Evolutionary conservation across 148 eudicot genomes (phyloP).

Genomic region (Polygonum maritimum): DNA sequence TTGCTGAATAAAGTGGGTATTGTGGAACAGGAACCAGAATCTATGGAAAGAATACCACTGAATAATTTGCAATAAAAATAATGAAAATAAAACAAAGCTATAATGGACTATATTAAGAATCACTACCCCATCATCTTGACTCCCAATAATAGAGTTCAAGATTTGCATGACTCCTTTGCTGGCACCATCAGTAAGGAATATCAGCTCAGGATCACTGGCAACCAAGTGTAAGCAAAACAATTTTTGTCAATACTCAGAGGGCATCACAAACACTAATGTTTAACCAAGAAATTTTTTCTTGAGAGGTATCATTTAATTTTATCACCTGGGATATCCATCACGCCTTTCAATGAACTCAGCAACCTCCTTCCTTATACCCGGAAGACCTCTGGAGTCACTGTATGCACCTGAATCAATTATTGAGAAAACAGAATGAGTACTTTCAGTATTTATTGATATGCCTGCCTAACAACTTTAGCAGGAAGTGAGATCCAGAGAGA

Average conservation of each 20-base stretch:
- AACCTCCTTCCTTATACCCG: conserved; percentile 85
- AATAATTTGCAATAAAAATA: not conserved
- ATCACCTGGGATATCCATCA: conserved; percentile 96
- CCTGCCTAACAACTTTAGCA: not conserved
- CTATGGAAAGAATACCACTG: conserved; percentile 25
- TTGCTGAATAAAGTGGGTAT: conserved; percentile 95
- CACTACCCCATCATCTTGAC: conserved; percentile 72
- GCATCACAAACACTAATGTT: not conserved
- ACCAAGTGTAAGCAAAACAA: conserved; percentile 6
- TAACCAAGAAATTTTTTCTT: not conserved
- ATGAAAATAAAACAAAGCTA: not conserved
- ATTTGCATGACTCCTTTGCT: conserved; percentile 99
- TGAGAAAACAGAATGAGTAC: conserved; percentile 6
- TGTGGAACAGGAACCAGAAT: conserved; percentile 98
- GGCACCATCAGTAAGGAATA: conserved; percentile 97
- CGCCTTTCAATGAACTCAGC: conserved; percentile 90
- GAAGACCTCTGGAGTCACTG: conserved; percentile 96
- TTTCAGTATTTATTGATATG: not conserved
- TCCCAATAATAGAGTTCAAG: conserved; percentile 59
- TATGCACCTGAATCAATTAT: conserved; percentile 63
- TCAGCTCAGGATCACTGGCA: conserved; percentile 90
- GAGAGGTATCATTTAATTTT: conserved; percentile 12
- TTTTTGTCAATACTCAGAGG: not conserved
- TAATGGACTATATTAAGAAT: conserved; percentile 11
- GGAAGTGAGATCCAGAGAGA: not conserved